phyloP scores from a whole-genome alignment of 129 eudicot species.

The Centella asiatica region DNA sequence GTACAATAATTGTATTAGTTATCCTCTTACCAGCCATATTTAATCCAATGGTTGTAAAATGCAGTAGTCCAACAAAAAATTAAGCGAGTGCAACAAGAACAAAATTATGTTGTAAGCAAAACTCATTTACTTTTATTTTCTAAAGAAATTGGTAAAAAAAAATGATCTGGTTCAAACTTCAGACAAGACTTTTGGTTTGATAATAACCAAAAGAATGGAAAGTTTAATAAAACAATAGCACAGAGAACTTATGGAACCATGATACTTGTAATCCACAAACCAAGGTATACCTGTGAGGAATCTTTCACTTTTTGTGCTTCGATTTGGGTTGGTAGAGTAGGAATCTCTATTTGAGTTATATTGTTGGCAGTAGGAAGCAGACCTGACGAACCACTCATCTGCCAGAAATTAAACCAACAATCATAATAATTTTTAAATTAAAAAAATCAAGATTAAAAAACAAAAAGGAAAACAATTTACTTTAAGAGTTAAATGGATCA shows the following conservation, averaged over 20 bases:
- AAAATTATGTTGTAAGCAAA: background rate
- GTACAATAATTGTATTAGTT: background rate
- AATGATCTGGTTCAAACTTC: background rate
- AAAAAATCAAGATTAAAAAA: too few species aligned
- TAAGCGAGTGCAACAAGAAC: background rate
- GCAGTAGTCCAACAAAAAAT: background rate
- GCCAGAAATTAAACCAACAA: slow-evolving; percentile 14
- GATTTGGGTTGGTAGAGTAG: slow-evolving; percentile 32
- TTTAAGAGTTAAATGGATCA: background rate
- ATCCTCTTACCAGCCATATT: background rate
- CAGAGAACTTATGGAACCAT: background rate
- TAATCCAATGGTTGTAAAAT: background rate
- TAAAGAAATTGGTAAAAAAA: background rate
- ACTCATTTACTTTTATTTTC: background rate
- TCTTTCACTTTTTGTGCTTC: slow-evolving; percentile 27
- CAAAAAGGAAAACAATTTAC: too few species aligned
- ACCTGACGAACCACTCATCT: slow-evolving; percentile 39
- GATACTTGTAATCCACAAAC: background rate
- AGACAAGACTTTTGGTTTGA: background rate
- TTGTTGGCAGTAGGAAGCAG: slow-evolving; percentile 22
- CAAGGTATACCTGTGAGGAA: slow-evolving; percentile 37
- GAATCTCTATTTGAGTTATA: slow-evolving; percentile 18
- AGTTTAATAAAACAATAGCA: background rate
- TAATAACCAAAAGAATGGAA: background rate
- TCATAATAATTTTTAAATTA: too few species aligned